These are phyloP conservation scores for Ceratocystis variospora DNA, from an alignment of 2,329 filamentous ascomycete species.

Conservation along the genomic window DNA sequence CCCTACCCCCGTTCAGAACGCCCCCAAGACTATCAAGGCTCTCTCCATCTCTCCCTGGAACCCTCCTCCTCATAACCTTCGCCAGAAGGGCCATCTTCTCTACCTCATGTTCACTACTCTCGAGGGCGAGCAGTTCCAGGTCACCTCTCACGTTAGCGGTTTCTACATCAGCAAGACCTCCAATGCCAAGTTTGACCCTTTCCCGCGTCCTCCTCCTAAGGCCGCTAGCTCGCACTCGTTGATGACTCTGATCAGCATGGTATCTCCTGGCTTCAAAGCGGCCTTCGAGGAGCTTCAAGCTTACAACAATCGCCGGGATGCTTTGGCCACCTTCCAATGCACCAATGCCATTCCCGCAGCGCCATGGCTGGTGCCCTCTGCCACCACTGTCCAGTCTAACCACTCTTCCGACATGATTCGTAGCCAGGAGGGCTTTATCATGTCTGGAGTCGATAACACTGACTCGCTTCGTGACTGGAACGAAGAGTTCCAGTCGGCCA, in stretches of 20 bases:
- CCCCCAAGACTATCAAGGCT: conserved; percentile 82
- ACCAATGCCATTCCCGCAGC: conserved; percentile 86
- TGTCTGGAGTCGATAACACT: conserved; percentile 81
- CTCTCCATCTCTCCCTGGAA: conserved; percentile 90
- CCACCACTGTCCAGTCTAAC: conserved; percentile 47
- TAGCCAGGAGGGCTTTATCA: conserved; percentile 82
- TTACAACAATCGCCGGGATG: conserved; percentile 71
- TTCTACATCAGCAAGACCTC: conserved; percentile 97
- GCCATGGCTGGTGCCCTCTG: conserved; percentile 74
- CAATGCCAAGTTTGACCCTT: conserved; percentile 88
- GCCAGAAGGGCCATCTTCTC: conserved; percentile 81
- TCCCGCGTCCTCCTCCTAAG: conserved; percentile 66
- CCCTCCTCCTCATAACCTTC: conserved; percentile 79
- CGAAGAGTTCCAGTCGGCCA: conserved; percentile 94
- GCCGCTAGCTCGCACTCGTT: conserved; percentile 71
- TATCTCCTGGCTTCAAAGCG: conserved; percentile 71
- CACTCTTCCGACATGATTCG: conserved; percentile 77
- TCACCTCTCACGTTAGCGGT: conserved; percentile 84
- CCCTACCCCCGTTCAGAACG: conserved; percentile 48
- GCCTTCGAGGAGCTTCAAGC: conserved; percentile 70
- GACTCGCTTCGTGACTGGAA: conserved; percentile 97
- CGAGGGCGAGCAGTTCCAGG: conserved; percentile 87
- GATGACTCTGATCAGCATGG: conserved; percentile 57
- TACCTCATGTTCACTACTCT: conserved; percentile 83
- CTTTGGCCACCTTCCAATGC: conserved; percentile 85